These are phyloP conservation scores for Smallanthus sonchifolius DNA, from an alignment of 129 eudicot species.

Conservation along the genomic window DNA sequence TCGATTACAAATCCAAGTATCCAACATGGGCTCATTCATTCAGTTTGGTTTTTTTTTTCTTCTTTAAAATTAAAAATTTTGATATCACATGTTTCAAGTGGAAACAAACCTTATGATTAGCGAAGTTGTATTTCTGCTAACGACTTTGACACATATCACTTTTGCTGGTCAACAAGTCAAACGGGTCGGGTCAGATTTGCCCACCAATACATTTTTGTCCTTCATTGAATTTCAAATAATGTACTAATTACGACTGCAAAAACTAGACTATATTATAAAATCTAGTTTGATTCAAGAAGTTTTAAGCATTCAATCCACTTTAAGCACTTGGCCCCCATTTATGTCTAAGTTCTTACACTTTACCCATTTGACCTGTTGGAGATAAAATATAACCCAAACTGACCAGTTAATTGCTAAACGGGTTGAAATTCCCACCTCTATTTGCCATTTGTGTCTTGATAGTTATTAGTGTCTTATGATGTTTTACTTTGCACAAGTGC, in stretches of 20 bases:
- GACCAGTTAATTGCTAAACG: neutral
- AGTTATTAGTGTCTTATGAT: neutral
- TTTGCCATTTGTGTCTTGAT: neutral
- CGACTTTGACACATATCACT: neutral
- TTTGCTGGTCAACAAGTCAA: neutral
- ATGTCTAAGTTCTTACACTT: too few relatives aligned
- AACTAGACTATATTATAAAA: neutral
- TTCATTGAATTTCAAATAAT: neutral
- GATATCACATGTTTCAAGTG: neutral
- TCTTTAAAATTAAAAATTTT: neutral
- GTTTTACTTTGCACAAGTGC: neutral
- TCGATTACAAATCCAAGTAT: neutral
- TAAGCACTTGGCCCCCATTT: neutral
- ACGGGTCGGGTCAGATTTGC: neutral
- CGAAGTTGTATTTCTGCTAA: neutral
- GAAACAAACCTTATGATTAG: neutral
- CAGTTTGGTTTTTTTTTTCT: neutral
- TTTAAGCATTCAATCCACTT: neutral
- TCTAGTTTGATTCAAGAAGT: neutral
- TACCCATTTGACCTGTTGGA: neutral
- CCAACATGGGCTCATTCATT: neutral
- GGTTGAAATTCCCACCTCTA: neutral
- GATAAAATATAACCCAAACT: neutral
- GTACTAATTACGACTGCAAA: neutral
- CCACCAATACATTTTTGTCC: neutral